Base-by-base conservation (phyloP, 2,329 filamentous ascomycete species). In the Plenodomus tracheiphilus region DNA sequence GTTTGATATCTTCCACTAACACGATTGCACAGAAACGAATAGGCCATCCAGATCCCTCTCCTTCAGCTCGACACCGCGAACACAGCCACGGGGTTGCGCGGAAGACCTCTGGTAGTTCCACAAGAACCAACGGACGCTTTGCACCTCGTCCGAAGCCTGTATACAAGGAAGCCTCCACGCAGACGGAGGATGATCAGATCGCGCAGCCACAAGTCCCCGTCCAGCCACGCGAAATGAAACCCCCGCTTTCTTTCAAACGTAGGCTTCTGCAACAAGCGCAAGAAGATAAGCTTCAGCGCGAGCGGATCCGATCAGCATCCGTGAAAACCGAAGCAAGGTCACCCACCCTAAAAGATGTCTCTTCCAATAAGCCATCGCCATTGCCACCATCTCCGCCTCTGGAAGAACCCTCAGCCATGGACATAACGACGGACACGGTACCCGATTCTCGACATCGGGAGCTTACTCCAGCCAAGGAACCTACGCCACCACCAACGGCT, bases 261-360 rank as follows among this genome's bases (percentile, higher is more conserved):
- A 69, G 63, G 52, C 64, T 74, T 20, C 54, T 73, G n/a, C 65
- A 66, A 34, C 69, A 71, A 43, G 70, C 70, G 13, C 64, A 66
- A 47, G 68, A 72, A 49, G 69, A 71, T 40, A 70, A 71, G 47
- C 32, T 70, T 39, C 62, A 67, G 45, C 67, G 70, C 28, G 70
- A 72, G 54, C 68, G 67, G 22, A 66, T 65, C 37, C 65, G 65
- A 41, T 72, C 69, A n/a, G 59, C 65, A 22, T 69, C 68, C 2
- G 62, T 70, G 3, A 72, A 72, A 48, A 55, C 59, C 43, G 70
- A 71, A 47, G 58, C 53, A 35, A 64, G 53, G 41, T 72, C 67
- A 7, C 68, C 68, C 21, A 62, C 63, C 38, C 39, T 71, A 40
- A 65, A 64, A 38, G 68, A 71, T 41, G 64, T 70, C 11, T 58